Evolutionary conservation across 2,329 filamentous ascomycete genomes (phyloP).

Genomic region (Trichoderma atrobrunneum): DNA sequence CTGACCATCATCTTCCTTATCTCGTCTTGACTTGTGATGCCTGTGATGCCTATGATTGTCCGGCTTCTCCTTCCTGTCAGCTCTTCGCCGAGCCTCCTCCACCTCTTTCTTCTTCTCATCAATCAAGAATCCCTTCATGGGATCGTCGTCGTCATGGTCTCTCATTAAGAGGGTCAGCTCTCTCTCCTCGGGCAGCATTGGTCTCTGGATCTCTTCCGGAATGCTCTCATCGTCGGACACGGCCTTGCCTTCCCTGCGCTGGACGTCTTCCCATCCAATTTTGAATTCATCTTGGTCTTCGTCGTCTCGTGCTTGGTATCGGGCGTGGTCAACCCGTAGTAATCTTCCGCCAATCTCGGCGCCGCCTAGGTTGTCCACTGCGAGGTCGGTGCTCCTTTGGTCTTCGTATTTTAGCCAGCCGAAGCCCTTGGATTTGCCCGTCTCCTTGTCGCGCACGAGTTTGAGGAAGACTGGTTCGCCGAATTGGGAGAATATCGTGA

Average conservation of each 20-base stretch:
- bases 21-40: slow-evolving; percentile 41
- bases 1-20: slow-evolving; percentile 32
- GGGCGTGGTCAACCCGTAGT: slow-evolving; percentile 84
- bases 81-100: slow-evolving; percentile 59
- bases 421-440: slow-evolving; percentile 91
- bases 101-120: slow-evolving; percentile 91
- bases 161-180: slow-evolving; percentile 73
- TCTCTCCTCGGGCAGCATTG: slow-evolving; percentile 74
- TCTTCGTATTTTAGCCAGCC: slow-evolving; percentile 98
- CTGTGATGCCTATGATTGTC: slow-evolving; percentile 48
- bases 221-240: slow-evolving; percentile 46
- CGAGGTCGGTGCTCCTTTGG: slow-evolving; percentile 90
- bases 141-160: slow-evolving; percentile 91
- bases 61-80: slow-evolving; percentile 48
- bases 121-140: slow-evolving; percentile 90
- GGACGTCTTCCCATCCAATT: slow-evolving; percentile 59
- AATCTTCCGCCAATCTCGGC: slow-evolving; percentile 77
- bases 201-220: slow-evolving; percentile 45
- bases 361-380: slow-evolving; percentile 92
- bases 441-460: slow-evolving; percentile 90
- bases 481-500: slow-evolving; percentile 96
- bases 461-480: slow-evolving; percentile 94
- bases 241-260: slow-evolving; percentile 48
- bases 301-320: slow-evolving; percentile 86
- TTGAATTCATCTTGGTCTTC: slow-evolving; percentile 60